Percentiles rank a stretch among this genome's conserved stretches.
Conservation (phyloP, 805 yeast species). For the Lipomyces chichibuensis region DNA sequence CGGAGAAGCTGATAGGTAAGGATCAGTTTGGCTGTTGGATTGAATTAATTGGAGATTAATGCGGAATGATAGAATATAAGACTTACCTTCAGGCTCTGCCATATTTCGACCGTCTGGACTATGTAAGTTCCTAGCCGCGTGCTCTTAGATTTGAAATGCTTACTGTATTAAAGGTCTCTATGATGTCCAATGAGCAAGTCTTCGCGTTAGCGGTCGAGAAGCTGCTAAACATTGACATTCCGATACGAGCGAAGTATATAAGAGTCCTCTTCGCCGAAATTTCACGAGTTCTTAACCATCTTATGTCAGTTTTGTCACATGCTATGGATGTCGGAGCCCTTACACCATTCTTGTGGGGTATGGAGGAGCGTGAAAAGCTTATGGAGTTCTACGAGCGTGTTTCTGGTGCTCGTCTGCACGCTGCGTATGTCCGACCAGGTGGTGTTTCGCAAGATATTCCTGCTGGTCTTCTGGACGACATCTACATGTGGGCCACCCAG, state of each 20-base stretch:
- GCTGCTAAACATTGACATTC: conserved; percentile 80
- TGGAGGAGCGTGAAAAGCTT: conserved; percentile 88
- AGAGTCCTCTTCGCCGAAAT: conserved; percentile 86
- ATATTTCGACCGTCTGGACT: conserved; percentile 84
- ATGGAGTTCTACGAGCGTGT: conserved; percentile 93
- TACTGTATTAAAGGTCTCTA: conserved; percentile 46
- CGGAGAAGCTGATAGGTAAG: conserved; percentile 70
- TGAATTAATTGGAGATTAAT: background rate
- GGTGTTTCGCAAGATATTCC: conserved; percentile 90
- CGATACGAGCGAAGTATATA: conserved; percentile 80
- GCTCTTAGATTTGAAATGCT: background rate
- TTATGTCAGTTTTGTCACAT: conserved; percentile 84
- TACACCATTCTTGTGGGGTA: conserved; percentile 92
- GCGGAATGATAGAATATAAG: conserved; percentile 59
- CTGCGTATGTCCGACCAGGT: conserved; percentile 89
- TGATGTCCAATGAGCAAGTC: conserved; percentile 91
- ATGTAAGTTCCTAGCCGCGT: conserved; percentile 51
- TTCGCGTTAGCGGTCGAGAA: conserved; percentile 84
- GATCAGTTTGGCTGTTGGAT: conserved; percentile 1
- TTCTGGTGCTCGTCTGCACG: conserved; percentile 85
- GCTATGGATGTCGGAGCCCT: conserved; percentile 95
- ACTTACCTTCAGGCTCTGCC: conserved; percentile 88
- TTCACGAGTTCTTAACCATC: conserved; percentile 79
- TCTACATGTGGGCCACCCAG: conserved; percentile 95
- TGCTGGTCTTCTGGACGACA: conserved; percentile 82